phyloP scores from a whole-genome alignment of 2,329 filamentous ascomycete genomes.

The Sclerotinia glacialis region DNA sequence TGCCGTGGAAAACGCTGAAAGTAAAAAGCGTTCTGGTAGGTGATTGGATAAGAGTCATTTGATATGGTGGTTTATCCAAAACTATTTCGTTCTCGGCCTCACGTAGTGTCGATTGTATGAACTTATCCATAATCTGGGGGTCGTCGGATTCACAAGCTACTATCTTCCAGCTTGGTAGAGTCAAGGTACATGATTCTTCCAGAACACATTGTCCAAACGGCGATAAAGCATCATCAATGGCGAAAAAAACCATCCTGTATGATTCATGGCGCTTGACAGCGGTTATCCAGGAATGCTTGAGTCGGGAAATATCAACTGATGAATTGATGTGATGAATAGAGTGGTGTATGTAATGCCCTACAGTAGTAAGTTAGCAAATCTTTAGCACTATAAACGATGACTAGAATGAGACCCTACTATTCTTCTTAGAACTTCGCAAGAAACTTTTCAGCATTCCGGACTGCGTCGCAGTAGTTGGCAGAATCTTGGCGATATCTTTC shows the following conservation, averaged over 20 bases:
- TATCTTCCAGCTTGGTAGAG: neutral
- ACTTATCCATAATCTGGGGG: neutral
- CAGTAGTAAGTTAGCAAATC: too few relatives aligned
- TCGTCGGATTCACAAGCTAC: neutral
- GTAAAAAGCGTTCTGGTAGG: neutral
- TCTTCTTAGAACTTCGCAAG: slow-evolving; percentile 1
- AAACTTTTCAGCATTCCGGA: slow-evolving; percentile 17
- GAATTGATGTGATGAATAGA: slow-evolving; percentile 8
- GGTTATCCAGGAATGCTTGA: slow-evolving; percentile 4
- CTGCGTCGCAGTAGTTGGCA: slow-evolving; percentile 15
- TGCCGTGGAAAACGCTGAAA: slow-evolving; percentile 10
- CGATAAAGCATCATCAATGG: slow-evolving; percentile 4
- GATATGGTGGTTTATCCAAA: neutral
- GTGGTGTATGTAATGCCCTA: slow-evolving; percentile 9
- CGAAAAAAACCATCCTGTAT: slow-evolving; percentile 5
- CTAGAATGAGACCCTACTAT: too few relatives aligned
- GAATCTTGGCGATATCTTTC: neutral
- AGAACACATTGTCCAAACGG: slow-evolving; percentile 17
- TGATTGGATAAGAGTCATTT: slow-evolving; percentile 10
- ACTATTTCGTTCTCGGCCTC: neutral
- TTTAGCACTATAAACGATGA: too few relatives aligned
- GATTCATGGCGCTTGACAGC: slow-evolving; percentile 2
- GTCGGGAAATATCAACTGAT: neutral
- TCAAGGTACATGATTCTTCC: neutral
- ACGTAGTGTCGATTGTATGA: neutral